Conservation (phyloP, 345 rosid genomes). For the Citrus trifoliata region DNA sequence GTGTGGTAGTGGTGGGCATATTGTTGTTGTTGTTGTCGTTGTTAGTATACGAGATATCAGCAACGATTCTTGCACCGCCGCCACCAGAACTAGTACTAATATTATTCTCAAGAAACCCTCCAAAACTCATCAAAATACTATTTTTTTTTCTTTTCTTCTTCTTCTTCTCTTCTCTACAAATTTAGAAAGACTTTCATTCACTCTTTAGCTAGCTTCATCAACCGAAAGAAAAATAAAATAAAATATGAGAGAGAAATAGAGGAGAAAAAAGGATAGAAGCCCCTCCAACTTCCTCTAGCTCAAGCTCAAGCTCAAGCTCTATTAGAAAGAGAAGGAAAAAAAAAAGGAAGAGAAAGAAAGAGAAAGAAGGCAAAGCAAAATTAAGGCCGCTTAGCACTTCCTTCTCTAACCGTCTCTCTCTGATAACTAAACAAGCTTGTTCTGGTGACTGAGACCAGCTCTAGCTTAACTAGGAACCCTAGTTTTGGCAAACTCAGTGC, state of each 20-base stretch:
- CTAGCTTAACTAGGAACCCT: conserved; percentile 8
- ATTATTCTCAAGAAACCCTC: conserved; percentile 60
- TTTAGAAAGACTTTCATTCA: neutral
- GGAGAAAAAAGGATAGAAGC: conserved; percentile 44
- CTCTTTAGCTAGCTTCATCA: no score
- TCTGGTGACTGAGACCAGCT: neutral
- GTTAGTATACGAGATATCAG: conserved; percentile 41
- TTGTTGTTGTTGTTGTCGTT: neutral
- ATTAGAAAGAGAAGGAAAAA: no score
- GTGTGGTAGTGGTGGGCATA: conserved; percentile 57
- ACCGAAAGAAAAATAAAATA: neutral
- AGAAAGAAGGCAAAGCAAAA: conserved; percentile 46
- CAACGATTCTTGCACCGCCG: conserved; percentile 46
- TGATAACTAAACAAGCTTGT: neutral
- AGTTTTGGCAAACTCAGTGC: conserved; percentile 11
- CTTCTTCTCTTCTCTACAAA: conserved; percentile 9
- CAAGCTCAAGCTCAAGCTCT: no score
- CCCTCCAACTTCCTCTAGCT: no score
- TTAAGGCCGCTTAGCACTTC: conserved; percentile 47
- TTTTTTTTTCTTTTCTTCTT: neutral
- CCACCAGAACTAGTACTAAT: conserved; percentile 27
- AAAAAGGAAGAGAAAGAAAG: conserved; percentile 42
- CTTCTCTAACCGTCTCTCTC: conserved; percentile 79
- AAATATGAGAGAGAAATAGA: conserved; percentile 53
- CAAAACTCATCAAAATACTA: conserved; percentile 61